These are phyloP conservation scores for Aspergillus fumigatiaffinis DNA, from an alignment of 2,329 filamentous ascomycete species.

Conservation along the genomic window DNA sequence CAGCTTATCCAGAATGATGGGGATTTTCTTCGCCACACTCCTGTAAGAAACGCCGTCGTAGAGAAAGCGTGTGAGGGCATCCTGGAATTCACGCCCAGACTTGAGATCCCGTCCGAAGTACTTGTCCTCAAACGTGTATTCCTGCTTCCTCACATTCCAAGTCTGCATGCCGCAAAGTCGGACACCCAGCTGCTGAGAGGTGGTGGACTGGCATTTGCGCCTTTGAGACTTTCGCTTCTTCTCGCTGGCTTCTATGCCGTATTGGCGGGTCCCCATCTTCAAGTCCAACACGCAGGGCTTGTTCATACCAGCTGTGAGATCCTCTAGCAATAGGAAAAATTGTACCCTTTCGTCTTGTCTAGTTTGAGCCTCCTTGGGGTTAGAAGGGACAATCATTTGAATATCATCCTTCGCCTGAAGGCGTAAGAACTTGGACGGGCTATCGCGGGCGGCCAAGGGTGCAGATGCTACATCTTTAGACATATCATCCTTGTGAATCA, in stretches of 20 bases:
- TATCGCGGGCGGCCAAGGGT: neutral
- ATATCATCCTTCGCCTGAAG: slow-evolving; percentile 15
- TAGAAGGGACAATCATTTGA: slow-evolving; percentile 52
- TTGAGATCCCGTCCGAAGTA: slow-evolving; percentile 90
- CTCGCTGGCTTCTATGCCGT: slow-evolving; percentile 83
- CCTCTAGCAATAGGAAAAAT: slow-evolving; percentile 89
- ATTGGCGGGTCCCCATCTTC: slow-evolving; percentile 98
- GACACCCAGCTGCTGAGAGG: slow-evolving; percentile 85
- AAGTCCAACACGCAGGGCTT: slow-evolving; percentile 94
- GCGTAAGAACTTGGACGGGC: neutral
- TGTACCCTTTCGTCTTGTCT: slow-evolving; percentile 63
- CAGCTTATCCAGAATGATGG: slow-evolving; percentile 79
- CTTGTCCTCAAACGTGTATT: slow-evolving; percentile 95
- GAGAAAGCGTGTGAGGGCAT: slow-evolving; percentile 81
- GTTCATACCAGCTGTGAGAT: slow-evolving; percentile 94
- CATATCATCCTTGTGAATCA: slow-evolving; percentile 4
- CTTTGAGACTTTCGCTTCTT: slow-evolving; percentile 93
- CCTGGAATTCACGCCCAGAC: slow-evolving; percentile 82
- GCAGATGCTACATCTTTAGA: neutral
- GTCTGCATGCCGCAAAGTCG: slow-evolving; percentile 94
- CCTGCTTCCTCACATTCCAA: slow-evolving; percentile 80
- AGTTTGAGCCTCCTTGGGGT: slow-evolving; percentile 70
- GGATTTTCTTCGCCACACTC: slow-evolving; percentile 82
- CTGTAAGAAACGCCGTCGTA: slow-evolving; percentile 81
- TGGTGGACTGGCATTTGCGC: slow-evolving; percentile 88